These are phyloP conservation scores for Coprinopsis sp. DNA, from an alignment of 768 basidiomycete genomes.

Conservation along the genomic window DNA sequence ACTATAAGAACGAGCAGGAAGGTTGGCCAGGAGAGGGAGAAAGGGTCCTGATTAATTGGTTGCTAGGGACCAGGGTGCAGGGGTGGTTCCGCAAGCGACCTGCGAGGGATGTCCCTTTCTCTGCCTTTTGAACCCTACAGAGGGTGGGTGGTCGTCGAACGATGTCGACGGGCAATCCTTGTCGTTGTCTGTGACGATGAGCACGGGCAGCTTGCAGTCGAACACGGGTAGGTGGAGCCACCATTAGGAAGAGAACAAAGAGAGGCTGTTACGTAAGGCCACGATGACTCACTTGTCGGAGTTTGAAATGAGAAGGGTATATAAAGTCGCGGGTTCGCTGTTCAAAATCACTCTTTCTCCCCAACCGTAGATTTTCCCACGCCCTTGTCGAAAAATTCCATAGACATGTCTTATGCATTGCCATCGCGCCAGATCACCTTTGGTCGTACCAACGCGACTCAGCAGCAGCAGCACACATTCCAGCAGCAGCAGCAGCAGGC, in stretches of 20 bases:
- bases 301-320: conserved; percentile 41
- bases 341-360: conserved; percentile 28
- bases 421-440: conserved; percentile 79
- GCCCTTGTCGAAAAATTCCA: conserved; percentile 30
- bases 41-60: no score
- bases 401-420: conserved; percentile 56
- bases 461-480: conserved; percentile 34
- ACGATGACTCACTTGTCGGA: conserved; percentile 38
- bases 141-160: no score
- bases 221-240: conserved; percentile 8
- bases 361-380: conserved; percentile 39
- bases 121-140: no score
- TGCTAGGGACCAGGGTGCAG: no score
- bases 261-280: conserved; percentile 41
- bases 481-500: conserved; percentile 35
- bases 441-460: conserved; percentile 52
- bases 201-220: conserved; percentile 7
- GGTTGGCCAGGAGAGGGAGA: no score
- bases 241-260: conserved; percentile 29
- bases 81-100: no score
- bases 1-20: no score
- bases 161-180: no score
- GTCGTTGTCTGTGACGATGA: no score
- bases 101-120: no score
- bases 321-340: conserved; percentile 34